Conservation (phyloP, 768 basidiomycete genomes). For the Pleurotus ostreatus region DNA sequence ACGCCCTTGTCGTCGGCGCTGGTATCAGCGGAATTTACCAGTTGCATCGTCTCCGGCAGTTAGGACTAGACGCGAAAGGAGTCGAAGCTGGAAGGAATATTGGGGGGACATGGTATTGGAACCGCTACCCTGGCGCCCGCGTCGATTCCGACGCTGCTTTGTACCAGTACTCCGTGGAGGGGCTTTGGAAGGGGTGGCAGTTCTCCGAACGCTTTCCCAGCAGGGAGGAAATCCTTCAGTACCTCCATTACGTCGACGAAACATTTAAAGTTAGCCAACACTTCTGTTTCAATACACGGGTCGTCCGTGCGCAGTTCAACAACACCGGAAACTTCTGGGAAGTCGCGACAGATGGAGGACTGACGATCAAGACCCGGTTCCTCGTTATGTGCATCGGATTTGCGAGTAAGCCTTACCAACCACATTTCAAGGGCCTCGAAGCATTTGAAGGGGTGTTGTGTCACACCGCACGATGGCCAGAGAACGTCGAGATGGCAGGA, state of each 20-base stretch:
- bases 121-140: conserved; percentile 5
- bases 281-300: conserved; percentile 19
- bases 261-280: conserved; percentile 19
- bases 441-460: conserved; percentile 18
- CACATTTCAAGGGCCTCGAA: conserved; percentile 16
- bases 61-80: neutral
- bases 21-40: conserved; percentile 1
- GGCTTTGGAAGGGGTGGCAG: conserved; percentile 4
- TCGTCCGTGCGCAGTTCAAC: conserved; percentile 19
- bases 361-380: conserved; percentile 13
- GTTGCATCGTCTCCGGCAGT: neutral
- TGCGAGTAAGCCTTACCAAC: conserved; percentile 18
- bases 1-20: conserved; percentile 3
- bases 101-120: conserved; percentile 8
- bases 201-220: neutral
- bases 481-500: conserved; percentile 14
- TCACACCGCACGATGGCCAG: conserved; percentile 21
- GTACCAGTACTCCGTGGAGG: neutral
- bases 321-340: conserved; percentile 15
- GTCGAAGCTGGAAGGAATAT: conserved; percentile 12
- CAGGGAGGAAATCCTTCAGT: conserved; percentile 11
- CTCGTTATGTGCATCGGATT: conserved; percentile 20
- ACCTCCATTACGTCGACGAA: conserved; percentile 20
- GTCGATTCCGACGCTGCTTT: conserved; percentile 7
- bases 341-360: conserved; percentile 16